Conservation (phyloP, 805 yeast genomes). For the Barnettozyma sp. region DNA sequence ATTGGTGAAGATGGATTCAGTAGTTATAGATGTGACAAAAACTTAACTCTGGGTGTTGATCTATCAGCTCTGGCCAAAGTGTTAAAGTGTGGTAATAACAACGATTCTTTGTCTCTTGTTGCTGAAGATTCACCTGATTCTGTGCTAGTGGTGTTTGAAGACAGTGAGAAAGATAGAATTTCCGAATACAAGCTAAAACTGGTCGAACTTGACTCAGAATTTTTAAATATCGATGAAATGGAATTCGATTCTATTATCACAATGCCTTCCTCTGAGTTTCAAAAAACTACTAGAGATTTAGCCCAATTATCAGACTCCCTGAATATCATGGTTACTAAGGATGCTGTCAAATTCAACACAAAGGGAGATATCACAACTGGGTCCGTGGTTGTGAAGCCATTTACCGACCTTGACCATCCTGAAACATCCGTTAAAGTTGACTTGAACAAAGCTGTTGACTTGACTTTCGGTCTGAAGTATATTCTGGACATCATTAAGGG, state of each 20-base stretch:
- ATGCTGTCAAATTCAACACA: constrained; percentile 80
- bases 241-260: constrained; percentile 81
- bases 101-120: constrained; percentile 78
- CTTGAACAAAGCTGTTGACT: constrained; percentile 78
- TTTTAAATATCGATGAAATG: constrained; percentile 88
- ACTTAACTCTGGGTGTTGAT: constrained; percentile 86
- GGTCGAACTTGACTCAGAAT: constrained; percentile 95
- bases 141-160: constrained; percentile 81
- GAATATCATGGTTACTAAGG: constrained; percentile 81
- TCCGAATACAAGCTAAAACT: constrained; percentile 86
- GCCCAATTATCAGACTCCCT: constrained; percentile 82
- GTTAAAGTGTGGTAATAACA: constrained; percentile 83
- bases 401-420: constrained; percentile 72
- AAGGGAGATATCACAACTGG: constrained; percentile 93
- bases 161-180: constrained; percentile 81
- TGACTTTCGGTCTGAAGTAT: constrained; percentile 89
- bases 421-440: constrained; percentile 69
- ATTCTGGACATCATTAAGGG: constrained; percentile 90
- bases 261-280: constrained; percentile 83
- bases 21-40: constrained; percentile 93
- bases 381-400: constrained; percentile 77
- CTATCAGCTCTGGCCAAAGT: constrained; percentile 82
- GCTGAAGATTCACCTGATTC: constrained; percentile 86
- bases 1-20: constrained; percentile 85
- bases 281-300: constrained; percentile 85